Evolutionary conservation across 176 grass and related monocot genomes (phyloP).

Genomic region (Paspalum vaginatum): DNA sequence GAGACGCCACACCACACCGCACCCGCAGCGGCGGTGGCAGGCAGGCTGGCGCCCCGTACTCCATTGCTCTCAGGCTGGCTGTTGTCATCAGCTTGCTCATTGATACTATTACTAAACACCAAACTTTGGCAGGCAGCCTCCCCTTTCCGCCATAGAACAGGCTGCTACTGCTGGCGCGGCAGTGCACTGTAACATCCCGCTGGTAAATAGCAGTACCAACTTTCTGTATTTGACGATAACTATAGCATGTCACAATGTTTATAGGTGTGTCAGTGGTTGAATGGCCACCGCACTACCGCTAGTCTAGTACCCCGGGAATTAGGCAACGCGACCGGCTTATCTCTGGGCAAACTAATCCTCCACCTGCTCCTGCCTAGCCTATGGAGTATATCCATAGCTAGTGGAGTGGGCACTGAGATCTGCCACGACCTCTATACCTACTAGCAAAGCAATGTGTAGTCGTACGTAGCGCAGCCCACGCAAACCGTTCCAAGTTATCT

Average conservation of each 20-base stretch:
- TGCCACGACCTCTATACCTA: background rate
- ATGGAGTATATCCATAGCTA: too few species aligned
- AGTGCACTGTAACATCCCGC: too few species aligned
- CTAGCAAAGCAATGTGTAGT: background rate
- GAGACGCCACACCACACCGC: background rate
- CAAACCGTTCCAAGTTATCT: too few species aligned
- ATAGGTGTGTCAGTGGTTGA: background rate
- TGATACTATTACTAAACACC: too few species aligned
- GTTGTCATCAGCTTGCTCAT: too few species aligned
- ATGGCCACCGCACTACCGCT: background rate
- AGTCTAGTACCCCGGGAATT: background rate
- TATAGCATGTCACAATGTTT: too few species aligned
- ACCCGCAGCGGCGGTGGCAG: background rate
- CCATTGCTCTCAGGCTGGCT: constrained; percentile 25
- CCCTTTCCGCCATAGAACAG: too few species aligned
- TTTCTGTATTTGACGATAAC: too few species aligned
- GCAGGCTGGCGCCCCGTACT: constrained; percentile 19
- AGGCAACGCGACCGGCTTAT: background rate
- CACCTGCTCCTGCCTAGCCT: background rate
- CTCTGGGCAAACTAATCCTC: constrained; percentile 2
- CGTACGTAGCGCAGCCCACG: too few species aligned
- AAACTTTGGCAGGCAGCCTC: too few species aligned
- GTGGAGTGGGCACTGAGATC: constrained; percentile 11
- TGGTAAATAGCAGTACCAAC: too few species aligned
- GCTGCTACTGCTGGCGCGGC: too few species aligned